Evolutionary conservation across 2,329 filamentous ascomycete species (phyloP).

Genomic region (Rutstroemia sp.): DNA sequence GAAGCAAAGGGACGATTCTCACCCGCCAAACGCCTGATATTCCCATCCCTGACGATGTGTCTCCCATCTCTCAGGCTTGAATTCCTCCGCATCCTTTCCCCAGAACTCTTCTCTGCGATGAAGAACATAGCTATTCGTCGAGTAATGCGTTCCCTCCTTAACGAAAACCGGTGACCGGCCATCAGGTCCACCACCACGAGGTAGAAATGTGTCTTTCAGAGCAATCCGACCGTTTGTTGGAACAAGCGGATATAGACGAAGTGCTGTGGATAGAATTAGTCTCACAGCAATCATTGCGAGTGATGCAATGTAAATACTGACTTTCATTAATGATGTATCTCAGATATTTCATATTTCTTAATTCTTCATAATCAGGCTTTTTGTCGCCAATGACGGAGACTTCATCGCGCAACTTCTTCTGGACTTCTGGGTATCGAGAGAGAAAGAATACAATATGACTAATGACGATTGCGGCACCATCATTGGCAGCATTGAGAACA

Average conservation of each 20-base stretch:
- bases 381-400: slow-evolving; percentile 24
- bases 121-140: slow-evolving; percentile 22
- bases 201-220: slow-evolving; percentile 17
- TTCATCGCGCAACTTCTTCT: slow-evolving; percentile 24
- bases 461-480: slow-evolving; percentile 34
- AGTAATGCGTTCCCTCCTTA: slow-evolving; percentile 12
- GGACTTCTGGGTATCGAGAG: slow-evolving; percentile 23
- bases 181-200: slow-evolving; percentile 24
- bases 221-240: slow-evolving; percentile 17
- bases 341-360: slow-evolving; percentile 46
- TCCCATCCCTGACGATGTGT: slow-evolving; percentile 24
- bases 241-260: slow-evolving; percentile 32
- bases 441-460: slow-evolving; percentile 27
- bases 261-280: slow-evolving; percentile 10
- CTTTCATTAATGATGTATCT: slow-evolving; percentile 49
- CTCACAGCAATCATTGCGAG: background rate
- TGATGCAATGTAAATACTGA: slow-evolving; percentile 26
- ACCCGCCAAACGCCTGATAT: slow-evolving; percentile 44
- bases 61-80: slow-evolving; percentile 35
- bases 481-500: slow-evolving; percentile 33
- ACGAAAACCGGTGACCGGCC: slow-evolving; percentile 22
- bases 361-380: slow-evolving; percentile 38
- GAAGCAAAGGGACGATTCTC: too few relatives aligned
- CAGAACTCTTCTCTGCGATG: slow-evolving; percentile 17
- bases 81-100: slow-evolving; percentile 31